These are phyloP conservation scores for Fusarium sp. DNA, from an alignment of 2,329 filamentous ascomycete genomes.

Conservation along the genomic window DNA sequence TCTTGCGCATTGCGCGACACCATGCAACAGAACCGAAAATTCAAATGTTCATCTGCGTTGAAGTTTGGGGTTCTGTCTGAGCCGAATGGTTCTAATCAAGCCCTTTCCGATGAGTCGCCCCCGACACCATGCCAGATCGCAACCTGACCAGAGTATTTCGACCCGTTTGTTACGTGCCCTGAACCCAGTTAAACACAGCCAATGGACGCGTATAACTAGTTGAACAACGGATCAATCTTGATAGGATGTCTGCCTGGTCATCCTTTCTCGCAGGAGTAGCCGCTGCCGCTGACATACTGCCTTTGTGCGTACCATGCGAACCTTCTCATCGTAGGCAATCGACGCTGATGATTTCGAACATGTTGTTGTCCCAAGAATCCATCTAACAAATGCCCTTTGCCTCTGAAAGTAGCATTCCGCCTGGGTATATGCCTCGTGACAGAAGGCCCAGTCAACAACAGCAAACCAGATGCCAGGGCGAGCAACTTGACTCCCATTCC, in stretches of 20 bases:
- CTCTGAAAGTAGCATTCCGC: neutral
- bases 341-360: neutral
- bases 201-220: neutral
- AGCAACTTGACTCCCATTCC: neutral
- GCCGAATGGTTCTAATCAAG: neutral
- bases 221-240: neutral
- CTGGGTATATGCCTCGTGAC: slow-evolving; percentile 2
- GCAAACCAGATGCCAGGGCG: slow-evolving; percentile 11
- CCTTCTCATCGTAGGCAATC: neutral
- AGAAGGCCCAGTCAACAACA: neutral
- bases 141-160: neutral
- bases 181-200: neutral
- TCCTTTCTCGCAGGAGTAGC: neutral
- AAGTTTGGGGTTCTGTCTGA: neutral
- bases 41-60: neutral
- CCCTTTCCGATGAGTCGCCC: neutral
- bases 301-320: slow-evolving; percentile 12
- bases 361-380: neutral
- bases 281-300: neutral
- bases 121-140: neutral
- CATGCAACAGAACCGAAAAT: neutral
- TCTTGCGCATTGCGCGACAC: neutral
- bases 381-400: neutral
- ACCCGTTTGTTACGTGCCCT: neutral
- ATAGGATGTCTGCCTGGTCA: neutral